Percentiles rank a stretch among this genome's conserved stretches.
These are phyloP conservation scores for Phytophthora ramorum DNA, from an alignment of 352 stramenopile species.

Conservation along the genomic window DNA sequence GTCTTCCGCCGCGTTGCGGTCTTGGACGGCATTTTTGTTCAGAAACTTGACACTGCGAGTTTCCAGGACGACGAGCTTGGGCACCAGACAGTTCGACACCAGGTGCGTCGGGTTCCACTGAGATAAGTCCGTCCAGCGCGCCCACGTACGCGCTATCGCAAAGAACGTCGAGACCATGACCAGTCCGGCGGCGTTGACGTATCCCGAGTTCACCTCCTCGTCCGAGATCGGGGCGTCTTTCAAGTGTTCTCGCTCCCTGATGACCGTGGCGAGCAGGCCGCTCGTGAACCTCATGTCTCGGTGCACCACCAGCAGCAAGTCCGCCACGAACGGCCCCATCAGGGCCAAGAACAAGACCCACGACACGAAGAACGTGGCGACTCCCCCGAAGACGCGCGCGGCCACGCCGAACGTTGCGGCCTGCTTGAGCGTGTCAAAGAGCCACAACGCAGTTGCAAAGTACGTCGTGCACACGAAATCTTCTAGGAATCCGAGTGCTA, in stretches of 20 bases:
- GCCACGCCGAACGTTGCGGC: not conserved
- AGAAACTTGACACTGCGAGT: conserved; percentile 18
- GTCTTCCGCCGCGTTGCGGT: conserved; percentile 1
- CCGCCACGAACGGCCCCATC: conserved; percentile 28
- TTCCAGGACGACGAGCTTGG: conserved; percentile 21
- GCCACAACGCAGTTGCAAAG: conserved; percentile 27
- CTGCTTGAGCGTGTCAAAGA: conserved; percentile 25
- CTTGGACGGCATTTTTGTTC: conserved; percentile 31
- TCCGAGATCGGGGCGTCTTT: conserved; percentile 32
- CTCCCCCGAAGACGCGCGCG: not conserved
- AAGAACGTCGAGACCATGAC: conserved; percentile 24
- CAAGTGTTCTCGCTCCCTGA: conserved; percentile 40
- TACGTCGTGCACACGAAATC: conserved; percentile 43
- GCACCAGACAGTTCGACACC: conserved; percentile 16
- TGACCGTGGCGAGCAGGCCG: conserved; percentile 30
- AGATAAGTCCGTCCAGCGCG: conserved; percentile 19
- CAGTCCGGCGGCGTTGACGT: conserved; percentile 16
- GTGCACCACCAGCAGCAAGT: conserved; percentile 31
- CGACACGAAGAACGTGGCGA: conserved; percentile 18
- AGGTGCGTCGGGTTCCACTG: conserved; percentile 26
- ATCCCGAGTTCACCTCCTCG: conserved; percentile 23
- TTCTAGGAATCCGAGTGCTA: conserved; percentile 29
- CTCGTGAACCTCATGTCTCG: conserved; percentile 38
- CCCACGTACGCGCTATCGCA: conserved; percentile 10
- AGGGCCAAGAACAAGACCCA: conserved; percentile 26